These are phyloP conservation scores for Cynanchum wilfordii DNA, from an alignment of 257 asterid genomes.

Conservation along the genomic window DNA sequence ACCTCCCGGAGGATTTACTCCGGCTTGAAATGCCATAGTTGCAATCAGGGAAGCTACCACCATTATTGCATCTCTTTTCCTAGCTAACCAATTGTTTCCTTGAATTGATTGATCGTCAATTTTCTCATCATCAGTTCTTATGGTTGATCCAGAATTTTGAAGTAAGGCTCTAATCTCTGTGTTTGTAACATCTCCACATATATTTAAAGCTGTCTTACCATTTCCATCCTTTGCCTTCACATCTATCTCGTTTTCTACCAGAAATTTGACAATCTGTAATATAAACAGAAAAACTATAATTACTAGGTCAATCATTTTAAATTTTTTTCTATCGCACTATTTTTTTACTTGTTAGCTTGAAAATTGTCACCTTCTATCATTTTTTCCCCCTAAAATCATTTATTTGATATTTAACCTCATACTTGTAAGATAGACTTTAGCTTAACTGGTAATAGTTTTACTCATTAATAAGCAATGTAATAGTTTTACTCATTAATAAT, in stretches of 20 bases:
- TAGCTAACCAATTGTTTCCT: conserved; percentile 5
- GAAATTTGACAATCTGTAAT: conserved; percentile 7
- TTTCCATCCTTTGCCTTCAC: conserved; percentile 15
- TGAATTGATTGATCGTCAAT: neutral
- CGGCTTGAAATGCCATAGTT: conserved; percentile 25
- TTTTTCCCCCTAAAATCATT: too few relatives aligned
- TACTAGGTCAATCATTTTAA: neutral
- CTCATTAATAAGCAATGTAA: too few relatives aligned
- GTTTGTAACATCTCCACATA: neutral
- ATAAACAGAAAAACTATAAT: neutral
- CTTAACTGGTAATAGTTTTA: too few relatives aligned
- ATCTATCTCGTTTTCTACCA: conserved; percentile 4
- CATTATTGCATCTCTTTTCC: conserved; percentile 16
- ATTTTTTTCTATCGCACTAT: too few relatives aligned
- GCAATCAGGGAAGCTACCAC: conserved; percentile 15
- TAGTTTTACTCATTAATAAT: too few relatives aligned
- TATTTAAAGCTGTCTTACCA: conserved; percentile 14
- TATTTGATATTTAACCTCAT: too few relatives aligned
- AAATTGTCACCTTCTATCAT: too few relatives aligned
- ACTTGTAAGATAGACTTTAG: too few relatives aligned
- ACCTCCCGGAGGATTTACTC: conserved; percentile 24
- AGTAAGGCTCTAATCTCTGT: conserved; percentile 4
- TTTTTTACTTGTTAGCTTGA: too few relatives aligned
- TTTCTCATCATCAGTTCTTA: neutral
- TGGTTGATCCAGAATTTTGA: conserved; percentile 4